Conservation (phyloP, 2,329 filamentous ascomycete genomes). For the Alternaria consortialis region DNA sequence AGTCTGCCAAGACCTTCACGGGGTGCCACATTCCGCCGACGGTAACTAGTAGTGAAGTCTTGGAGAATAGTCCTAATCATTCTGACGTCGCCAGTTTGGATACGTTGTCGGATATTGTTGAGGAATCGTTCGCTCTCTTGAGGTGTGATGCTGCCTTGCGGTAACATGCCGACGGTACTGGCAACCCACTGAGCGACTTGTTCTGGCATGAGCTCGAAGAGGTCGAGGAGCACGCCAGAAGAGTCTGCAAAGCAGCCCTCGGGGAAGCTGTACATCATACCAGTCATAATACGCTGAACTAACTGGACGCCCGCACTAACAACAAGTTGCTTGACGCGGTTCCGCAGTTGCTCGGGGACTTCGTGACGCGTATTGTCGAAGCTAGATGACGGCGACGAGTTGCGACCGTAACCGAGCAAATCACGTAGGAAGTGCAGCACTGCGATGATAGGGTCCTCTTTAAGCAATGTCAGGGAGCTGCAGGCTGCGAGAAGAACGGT, state of each 20-base stretch:
- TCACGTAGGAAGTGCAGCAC: slow-evolving; percentile 93
- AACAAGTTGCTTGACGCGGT: slow-evolving; percentile 77
- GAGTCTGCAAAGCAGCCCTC: slow-evolving; percentile 95
- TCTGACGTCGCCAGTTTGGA: slow-evolving; percentile 73
- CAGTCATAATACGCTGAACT: slow-evolving; percentile 88
- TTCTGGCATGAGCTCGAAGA: slow-evolving; percentile 86
- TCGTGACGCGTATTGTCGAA: slow-evolving; percentile 67
- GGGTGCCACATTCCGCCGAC: slow-evolving; percentile 93
- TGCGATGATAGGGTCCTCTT: slow-evolving; percentile 88
- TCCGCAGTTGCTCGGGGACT: slow-evolving; percentile 74
- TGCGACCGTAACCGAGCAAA: slow-evolving; percentile 84
- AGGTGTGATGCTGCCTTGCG: slow-evolving; percentile 74
- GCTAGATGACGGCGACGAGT: slow-evolving; percentile 70
- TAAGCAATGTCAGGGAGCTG: slow-evolving; percentile 85
- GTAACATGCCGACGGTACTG: slow-evolving; percentile 82
- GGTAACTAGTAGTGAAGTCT: slow-evolving; percentile 96
- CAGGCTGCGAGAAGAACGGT: slow-evolving; percentile 89
- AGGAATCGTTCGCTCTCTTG: slow-evolving; percentile 84
- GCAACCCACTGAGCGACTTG: slow-evolving; percentile 85
- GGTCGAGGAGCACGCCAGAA: slow-evolving; percentile 85
- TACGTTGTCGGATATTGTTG: slow-evolving; percentile 79
- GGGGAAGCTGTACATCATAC: slow-evolving; percentile 99
- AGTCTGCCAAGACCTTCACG: slow-evolving; percentile 87
- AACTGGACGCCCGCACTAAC: slow-evolving; percentile 76
- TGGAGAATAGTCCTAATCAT: slow-evolving; percentile 87